Conservation (phyloP, 208 protist species). For the Crithidia thermophila region DNA sequence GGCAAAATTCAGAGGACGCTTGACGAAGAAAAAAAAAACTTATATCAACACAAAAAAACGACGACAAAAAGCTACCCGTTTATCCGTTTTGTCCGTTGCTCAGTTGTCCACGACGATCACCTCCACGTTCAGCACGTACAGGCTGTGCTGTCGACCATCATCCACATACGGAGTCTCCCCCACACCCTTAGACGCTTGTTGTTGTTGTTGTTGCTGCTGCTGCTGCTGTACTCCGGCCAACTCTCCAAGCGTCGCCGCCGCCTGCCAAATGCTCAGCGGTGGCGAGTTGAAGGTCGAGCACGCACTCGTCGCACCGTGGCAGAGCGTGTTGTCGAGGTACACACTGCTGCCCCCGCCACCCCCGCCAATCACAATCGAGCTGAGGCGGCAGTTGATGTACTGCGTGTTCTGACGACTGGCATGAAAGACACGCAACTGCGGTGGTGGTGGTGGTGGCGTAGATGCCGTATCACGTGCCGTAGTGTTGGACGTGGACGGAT, state of each 20-base stretch:
- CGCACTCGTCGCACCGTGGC: slow-evolving; percentile 54
- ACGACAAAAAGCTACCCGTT: too few species aligned
- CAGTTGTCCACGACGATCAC: slow-evolving; percentile 58
- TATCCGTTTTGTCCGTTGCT: neutral
- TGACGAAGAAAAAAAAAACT: too few species aligned
- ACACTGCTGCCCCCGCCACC: slow-evolving; percentile 58
- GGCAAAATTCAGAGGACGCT: too few species aligned
- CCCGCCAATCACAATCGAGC: slow-evolving; percentile 71
- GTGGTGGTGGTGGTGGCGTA: slow-evolving; percentile 1
- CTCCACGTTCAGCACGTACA: slow-evolving; percentile 56
- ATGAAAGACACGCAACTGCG: slow-evolving; percentile 47
- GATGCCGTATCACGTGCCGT: too few species aligned
- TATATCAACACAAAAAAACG: too few species aligned
- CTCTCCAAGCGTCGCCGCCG: slow-evolving; percentile 12
- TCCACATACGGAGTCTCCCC: neutral
- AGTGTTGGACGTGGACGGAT: too few species aligned
- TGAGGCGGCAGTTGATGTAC: slow-evolving; percentile 61
- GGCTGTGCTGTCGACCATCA: slow-evolving; percentile 12
- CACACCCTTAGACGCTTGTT: neutral
- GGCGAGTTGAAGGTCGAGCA: slow-evolving; percentile 74
- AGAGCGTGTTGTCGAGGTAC: slow-evolving; percentile 56
- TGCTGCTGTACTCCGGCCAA: neutral
- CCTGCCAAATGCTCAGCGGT: slow-evolving; percentile 60
- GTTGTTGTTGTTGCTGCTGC: neutral
- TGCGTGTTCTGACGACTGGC: slow-evolving; percentile 60